Base-by-base conservation (phyloP, 805 yeast genomes). In the Suhomyces sp. region DNA sequence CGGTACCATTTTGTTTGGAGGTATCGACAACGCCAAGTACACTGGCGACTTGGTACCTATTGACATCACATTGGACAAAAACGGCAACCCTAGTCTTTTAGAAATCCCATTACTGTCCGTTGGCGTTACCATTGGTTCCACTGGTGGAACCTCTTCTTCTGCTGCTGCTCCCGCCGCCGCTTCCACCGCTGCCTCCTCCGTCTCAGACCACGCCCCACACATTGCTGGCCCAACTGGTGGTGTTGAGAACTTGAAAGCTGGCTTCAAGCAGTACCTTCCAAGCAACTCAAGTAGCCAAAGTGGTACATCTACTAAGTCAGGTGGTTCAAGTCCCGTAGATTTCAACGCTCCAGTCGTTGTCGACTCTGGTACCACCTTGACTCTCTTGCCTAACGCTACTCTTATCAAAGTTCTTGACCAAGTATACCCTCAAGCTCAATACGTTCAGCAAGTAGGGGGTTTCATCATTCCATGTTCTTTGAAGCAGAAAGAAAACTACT, bases 1-100 rank as follows among this genome's bases (percentile, higher is more conserved):
- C 1, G 92, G 90, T 5, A 67, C 76, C n/a, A 72, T 87, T 19
- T 64, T 87, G 46, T 87, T 87, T 71, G 93, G 94, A 46, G 94
- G 85, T 27, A 77, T 84, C 24, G 93, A 87, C 60, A 80, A 78
- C 53, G 76, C 81, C 37, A 86, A 85, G 66, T 85, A 81, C 63
- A 49, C 67, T 0, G 91, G 90, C 19, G 63, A 59, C 3, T 60
- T 77, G 55, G 57, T 56, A 20, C 58, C 69, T 1, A 56, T 75
- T 46, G 71, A 68, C 2, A 54, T 76, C 15, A 57, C 40, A 12
- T 31, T 24, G 31, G 46, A 43, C 31, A 17, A n/a, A 2, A 48
- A 57, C 25, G 60, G 59, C 24, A 20, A 55, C 4, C 54, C 56
- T 29, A 46, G 35, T 13, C 54, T 57, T 48, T 57, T 61, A 41